Percentiles rank a stretch among this genome's conserved stretches.
phyloP scores from a whole-genome alignment of 371 early-diverging fungal species.

The Lichtheimia ramosa region DNA sequence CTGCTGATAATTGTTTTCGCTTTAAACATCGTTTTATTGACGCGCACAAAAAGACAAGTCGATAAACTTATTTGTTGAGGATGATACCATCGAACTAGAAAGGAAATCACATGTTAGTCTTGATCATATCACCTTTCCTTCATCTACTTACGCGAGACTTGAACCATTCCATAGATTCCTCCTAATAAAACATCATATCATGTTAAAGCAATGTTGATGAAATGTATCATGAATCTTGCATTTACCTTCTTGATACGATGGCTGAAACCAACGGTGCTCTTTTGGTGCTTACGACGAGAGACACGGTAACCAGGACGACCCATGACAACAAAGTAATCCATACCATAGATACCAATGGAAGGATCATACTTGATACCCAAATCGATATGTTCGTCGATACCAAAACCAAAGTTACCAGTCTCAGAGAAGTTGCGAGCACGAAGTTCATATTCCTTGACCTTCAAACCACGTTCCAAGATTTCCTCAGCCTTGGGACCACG shows the following conservation, averaged over 20 bases:
- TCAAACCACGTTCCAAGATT: constrained; percentile 98
- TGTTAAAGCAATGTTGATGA: not conserved
- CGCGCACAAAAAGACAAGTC: not conserved
- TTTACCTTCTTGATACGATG: constrained; percentile 89
- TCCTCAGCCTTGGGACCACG: constrained; percentile 87
- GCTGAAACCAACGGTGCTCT: constrained; percentile 84
- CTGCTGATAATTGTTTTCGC: not conserved
- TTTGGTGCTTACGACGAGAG: constrained; percentile 92
- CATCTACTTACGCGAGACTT: constrained; percentile 63
- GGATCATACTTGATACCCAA: constrained; percentile 99
- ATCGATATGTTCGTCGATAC: constrained; percentile 99
- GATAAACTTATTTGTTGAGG: constrained; percentile 18
- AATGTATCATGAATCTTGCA: not conserved
- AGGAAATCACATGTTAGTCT: not conserved
- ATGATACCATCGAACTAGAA: constrained; percentile 22
- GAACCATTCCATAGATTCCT: constrained; percentile 86
- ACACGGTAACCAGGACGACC: constrained; percentile 98
- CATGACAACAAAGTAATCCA: constrained; percentile 99
- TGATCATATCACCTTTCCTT: too few species aligned
- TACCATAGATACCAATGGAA: constrained; percentile 96
- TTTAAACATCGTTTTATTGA: not conserved
- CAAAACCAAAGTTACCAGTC: constrained; percentile 99
- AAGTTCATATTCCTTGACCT: constrained; percentile 99
- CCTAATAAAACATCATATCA: constrained; percentile 20
- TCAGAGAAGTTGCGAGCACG: constrained; percentile 93